Evolutionary conservation across 176 grass and related monocot species (phyloP), one percentile per base, ranked within the genome.

Genomic region (Echinochloa phyllopogon): DNA sequence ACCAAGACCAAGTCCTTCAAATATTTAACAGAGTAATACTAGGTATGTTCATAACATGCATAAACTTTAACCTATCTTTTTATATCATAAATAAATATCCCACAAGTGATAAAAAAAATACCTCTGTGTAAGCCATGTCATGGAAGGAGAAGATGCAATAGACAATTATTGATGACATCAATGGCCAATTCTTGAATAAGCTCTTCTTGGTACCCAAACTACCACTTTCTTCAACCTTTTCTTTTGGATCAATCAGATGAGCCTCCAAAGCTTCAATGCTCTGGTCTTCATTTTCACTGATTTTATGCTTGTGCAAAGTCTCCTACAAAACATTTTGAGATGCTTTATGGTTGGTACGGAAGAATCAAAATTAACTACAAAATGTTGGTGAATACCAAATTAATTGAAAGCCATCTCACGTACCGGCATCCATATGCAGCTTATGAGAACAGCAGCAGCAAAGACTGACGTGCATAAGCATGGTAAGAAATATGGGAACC

Each of bases 401-500:
- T 43, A 70, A 56, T 64, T 21, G 6, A 85, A 48, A 44, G n/a
- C 6, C 79, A 82, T 45, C 69, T 82, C 76, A 88, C 95, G 64
- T 90, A 98, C 95, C 42, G 95, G 95, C 75, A 98, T 82, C 95
- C 95, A 95, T 71, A 95, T 89, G 85, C 91, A 95, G 57, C 91
- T 86, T 92, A 98, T 83, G 29, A 98, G 82, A 77, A 95, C 93
- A 83, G 8, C 55, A 58, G 77, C 71, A 56, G 93, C 89, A 80
- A 98, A 95, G 51, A 93, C 21, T 45, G 92, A 91, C 74, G 90
- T 93, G 69, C 76, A 86, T 44, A 98, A 72, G 67, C 95, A 98
- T 74, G 95, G 95, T 71, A 98, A 85, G 80, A 95, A 90, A 82
- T 98, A 98, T 13, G 96, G 96, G 21, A 98, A 98, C 83, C 96